These are phyloP conservation scores for Heliamphora pulchella DNA, from an alignment of 179 eudicot species.

Conservation along the genomic window DNA sequence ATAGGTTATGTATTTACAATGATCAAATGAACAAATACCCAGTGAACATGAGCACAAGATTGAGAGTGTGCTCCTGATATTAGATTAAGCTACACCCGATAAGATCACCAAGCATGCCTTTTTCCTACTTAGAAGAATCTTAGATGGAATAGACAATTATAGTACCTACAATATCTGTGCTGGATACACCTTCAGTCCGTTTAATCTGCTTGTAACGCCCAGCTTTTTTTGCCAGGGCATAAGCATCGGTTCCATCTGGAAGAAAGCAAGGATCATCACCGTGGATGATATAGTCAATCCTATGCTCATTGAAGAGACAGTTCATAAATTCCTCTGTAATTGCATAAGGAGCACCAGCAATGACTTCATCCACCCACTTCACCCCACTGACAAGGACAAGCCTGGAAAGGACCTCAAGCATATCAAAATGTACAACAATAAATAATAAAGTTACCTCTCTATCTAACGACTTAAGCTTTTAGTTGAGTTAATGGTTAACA, in stretches of 20 bases:
- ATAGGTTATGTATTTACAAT: not conserved
- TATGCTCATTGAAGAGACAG: slow-evolving; percentile 49
- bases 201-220: slow-evolving; percentile 73
- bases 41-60: not conserved
- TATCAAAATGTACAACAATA: not conserved
- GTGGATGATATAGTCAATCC: slow-evolving; percentile 65
- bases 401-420: slow-evolving; percentile 37
- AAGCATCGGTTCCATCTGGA: slow-evolving; percentile 74
- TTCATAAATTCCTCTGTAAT: slow-evolving; percentile 65
- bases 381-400: slow-evolving; percentile 81
- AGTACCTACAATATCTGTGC: slow-evolving; percentile 75
- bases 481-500: too few relatives aligned
- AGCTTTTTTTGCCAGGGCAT: slow-evolving; percentile 60
- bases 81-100: not conserved
- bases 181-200: slow-evolving; percentile 75
- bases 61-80: not conserved
- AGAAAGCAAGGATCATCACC: slow-evolving; percentile 78
- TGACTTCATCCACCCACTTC: slow-evolving; percentile 82
- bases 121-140: not conserved
- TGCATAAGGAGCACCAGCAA: slow-evolving; percentile 56
- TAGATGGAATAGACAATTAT: slow-evolving; percentile 15
- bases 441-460: too few relatives aligned
- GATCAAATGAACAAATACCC: slow-evolving; percentile 12
- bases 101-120: not conserved
- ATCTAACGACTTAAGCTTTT: too few relatives aligned